Conservation (phyloP, 176 grass and related monocot genomes). For the Zea luxurians region DNA sequence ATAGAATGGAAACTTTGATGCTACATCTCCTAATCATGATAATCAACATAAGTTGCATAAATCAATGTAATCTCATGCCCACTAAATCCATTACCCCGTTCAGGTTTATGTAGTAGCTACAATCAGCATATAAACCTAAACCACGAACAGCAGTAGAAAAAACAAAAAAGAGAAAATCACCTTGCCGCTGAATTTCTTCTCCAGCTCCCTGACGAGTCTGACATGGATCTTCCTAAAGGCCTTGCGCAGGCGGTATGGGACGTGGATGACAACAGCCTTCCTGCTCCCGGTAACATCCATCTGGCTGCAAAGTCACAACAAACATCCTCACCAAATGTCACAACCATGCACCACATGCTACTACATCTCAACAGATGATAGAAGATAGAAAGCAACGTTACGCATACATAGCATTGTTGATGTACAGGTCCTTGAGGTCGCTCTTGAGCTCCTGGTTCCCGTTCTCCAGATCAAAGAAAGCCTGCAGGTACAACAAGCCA, state of each 20-base stretch:
- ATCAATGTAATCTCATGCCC: not conserved
- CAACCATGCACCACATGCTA: not conserved
- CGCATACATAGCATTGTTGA: constrained; percentile 69
- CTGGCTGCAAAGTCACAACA: constrained; percentile 48
- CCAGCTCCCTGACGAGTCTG: constrained; percentile 88
- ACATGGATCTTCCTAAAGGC: constrained; percentile 87
- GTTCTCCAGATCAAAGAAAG: constrained; percentile 96
- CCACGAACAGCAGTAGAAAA: not conserved
- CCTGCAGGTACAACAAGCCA: constrained; percentile 29
- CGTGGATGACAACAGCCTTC: constrained; percentile 88
- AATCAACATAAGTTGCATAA: not conserved
- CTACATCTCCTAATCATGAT: not conserved
- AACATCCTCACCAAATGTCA: not conserved
- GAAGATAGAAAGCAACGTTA: too few species aligned
- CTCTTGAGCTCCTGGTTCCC: constrained; percentile 85
- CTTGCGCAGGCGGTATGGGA: constrained; percentile 86
- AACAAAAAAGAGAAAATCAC: constrained; percentile 9
- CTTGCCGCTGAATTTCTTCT: constrained; percentile 99
- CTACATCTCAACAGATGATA: not conserved
- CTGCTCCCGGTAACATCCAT: constrained; percentile 71
- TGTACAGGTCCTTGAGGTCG: constrained; percentile 92
- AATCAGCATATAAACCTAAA: not conserved
- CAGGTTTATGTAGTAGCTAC: not conserved
- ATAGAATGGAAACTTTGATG: not conserved
- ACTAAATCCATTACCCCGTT: not conserved